phyloP scores from a whole-genome alignment of 331 rosid genomes.

The Phaseolus coccineus region DNA sequence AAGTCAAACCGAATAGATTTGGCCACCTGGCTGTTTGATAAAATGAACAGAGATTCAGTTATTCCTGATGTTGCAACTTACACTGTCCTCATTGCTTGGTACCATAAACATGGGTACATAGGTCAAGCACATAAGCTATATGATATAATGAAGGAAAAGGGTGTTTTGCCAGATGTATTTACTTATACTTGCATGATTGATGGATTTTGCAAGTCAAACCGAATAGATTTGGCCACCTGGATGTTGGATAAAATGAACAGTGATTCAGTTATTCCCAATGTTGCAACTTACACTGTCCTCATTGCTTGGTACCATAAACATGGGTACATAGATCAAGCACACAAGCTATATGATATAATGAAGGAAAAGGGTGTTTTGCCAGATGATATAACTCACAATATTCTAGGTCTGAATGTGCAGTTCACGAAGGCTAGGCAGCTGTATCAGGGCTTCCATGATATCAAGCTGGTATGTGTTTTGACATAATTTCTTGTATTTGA shows the following conservation, averaged over 20 bases:
- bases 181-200: constrained; percentile 68
- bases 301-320: constrained; percentile 51
- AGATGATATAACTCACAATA: constrained; percentile 48
- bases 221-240: constrained; percentile 52
- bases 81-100: constrained; percentile 58
- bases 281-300: constrained; percentile 63
- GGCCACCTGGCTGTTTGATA: constrained; percentile 53
- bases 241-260: constrained; percentile 60
- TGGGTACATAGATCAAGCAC: constrained; percentile 49
- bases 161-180: constrained; percentile 56
- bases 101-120: constrained; percentile 46
- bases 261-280: constrained; percentile 50
- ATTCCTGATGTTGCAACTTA: constrained; percentile 62
- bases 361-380: constrained; percentile 54
- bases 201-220: constrained; percentile 60
- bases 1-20: constrained; percentile 55
- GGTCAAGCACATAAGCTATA: constrained; percentile 49
- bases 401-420: constrained; percentile 33
- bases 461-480: constrained; percentile 47
- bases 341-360: constrained; percentile 54
- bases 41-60: constrained; percentile 53
- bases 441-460: constrained; percentile 42
- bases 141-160: constrained; percentile 54
- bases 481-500: constrained; percentile 10
- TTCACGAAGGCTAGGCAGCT: constrained; percentile 38